Evolutionary conservation across 2,329 filamentous ascomycete species (phyloP).

Genomic region (Pseudocercospora ulei): DNA sequence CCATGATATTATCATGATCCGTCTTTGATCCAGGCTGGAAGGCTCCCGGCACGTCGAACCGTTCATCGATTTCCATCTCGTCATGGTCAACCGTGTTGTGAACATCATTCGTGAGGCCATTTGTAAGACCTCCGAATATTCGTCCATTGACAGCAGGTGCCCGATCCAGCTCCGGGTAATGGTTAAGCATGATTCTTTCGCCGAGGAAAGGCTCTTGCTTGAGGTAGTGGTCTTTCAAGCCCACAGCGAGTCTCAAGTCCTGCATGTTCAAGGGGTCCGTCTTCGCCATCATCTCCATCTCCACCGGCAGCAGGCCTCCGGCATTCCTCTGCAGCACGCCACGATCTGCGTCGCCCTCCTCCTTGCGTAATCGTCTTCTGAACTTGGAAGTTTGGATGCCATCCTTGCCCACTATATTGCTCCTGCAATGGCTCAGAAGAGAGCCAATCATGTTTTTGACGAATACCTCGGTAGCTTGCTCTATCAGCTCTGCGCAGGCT

Average conservation of each 20-base stretch:
- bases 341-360: slow-evolving; percentile 63
- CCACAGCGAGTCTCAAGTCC: slow-evolving; percentile 66
- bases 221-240: slow-evolving; percentile 65
- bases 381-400: slow-evolving; percentile 68
- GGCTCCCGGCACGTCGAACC: slow-evolving; percentile 25
- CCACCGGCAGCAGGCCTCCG: slow-evolving; percentile 67
- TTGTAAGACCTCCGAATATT: slow-evolving; percentile 13
- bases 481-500: slow-evolving; percentile 51
- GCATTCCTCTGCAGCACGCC: slow-evolving; percentile 67
- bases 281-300: slow-evolving; percentile 64
- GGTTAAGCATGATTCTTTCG: slow-evolving; percentile 50
- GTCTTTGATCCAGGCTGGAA: slow-evolving; percentile 35
- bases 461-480: slow-evolving; percentile 53
- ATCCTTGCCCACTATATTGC: slow-evolving; percentile 41
- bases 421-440: slow-evolving; percentile 48
- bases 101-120: slow-evolving; percentile 29
- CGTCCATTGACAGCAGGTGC: slow-evolving; percentile 7
- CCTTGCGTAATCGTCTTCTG: slow-evolving; percentile 59
- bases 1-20: slow-evolving; percentile 30
- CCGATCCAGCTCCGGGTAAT: slow-evolving; percentile 22
- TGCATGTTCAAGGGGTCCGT: slow-evolving; percentile 64
- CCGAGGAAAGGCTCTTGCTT: slow-evolving; percentile 67
- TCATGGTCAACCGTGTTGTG: background rate
- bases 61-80: slow-evolving; percentile 32
- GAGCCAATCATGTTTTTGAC: slow-evolving; percentile 52